These are phyloP conservation scores for Penicillium cosmopolitanum DNA, from an alignment of 495 filamentous ascomycete genomes.

Conservation along the genomic window DNA sequence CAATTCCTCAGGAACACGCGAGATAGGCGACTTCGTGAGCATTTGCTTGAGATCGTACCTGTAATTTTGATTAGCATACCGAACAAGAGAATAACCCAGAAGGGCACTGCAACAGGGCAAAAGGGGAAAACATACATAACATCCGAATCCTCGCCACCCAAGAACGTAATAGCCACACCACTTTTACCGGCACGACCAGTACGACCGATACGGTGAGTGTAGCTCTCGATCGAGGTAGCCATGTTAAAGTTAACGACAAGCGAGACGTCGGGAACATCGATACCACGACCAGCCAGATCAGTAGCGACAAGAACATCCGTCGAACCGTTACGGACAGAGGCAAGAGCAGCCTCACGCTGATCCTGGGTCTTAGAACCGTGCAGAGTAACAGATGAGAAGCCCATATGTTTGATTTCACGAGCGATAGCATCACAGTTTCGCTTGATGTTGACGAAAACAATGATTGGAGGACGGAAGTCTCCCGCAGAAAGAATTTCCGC, in stretches of 20 bases:
- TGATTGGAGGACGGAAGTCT: conserved; percentile 91
- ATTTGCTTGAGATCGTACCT: conserved; percentile 91
- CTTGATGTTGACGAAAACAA: conserved; percentile 99
- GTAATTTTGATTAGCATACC: conserved; percentile 23
- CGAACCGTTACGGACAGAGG: conserved; percentile 76
- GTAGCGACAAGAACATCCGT: conserved; percentile 95
- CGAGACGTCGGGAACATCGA: conserved; percentile 93
- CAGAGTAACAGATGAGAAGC: conserved; percentile 86
- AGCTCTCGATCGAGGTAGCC: conserved; percentile 90
- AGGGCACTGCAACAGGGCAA: not conserved
- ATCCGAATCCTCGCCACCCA: conserved; percentile 90
- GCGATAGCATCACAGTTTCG: conserved; percentile 97
- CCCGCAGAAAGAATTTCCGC: conserved; percentile 84
- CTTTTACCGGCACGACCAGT: conserved; percentile 98
- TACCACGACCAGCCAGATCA: conserved; percentile 95
- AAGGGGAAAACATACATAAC: conserved; percentile 69
- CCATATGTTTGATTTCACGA: conserved; percentile 92
- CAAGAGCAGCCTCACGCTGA: conserved; percentile 92
- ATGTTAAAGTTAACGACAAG: conserved; percentile 99
- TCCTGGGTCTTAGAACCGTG: conserved; percentile 97
- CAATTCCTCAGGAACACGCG: conserved; percentile 89
- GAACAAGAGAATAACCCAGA: not conserved
- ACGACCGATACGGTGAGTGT: conserved; percentile 96
- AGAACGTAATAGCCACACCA: conserved; percentile 94
- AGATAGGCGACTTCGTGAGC: conserved; percentile 88